Conservation (phyloP, 495 filamentous ascomycete species). For the Xylaria nigripes region DNA sequence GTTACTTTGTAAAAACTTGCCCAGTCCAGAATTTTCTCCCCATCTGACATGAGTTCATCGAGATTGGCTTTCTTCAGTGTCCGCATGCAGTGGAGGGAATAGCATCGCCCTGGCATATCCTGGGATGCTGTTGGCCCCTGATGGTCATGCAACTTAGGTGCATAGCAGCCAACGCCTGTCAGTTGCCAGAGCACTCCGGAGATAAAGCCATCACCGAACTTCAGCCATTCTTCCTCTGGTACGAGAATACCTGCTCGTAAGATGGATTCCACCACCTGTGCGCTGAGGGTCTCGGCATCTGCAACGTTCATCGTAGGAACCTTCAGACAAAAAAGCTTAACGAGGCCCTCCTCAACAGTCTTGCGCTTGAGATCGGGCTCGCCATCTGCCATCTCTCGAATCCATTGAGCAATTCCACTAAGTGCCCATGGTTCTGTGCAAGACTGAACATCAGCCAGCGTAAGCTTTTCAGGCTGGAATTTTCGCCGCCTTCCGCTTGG, state of each 20-base stretch:
- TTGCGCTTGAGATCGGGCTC: slow-evolving; percentile 72
- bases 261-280: slow-evolving; percentile 75
- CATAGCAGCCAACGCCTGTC: slow-evolving; percentile 88
- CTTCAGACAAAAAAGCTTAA: slow-evolving; percentile 88
- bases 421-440: slow-evolving; percentile 91
- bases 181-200: slow-evolving; percentile 89
- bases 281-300: slow-evolving; percentile 82
- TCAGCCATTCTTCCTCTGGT: slow-evolving; percentile 96
- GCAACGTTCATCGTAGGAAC: slow-evolving; percentile 98
- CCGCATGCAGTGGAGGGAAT: slow-evolving; percentile 86
- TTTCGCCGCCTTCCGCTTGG: slow-evolving; percentile 63
- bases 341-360: slow-evolving; percentile 74
- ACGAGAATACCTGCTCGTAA: slow-evolving; percentile 67
- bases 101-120: slow-evolving; percentile 66
- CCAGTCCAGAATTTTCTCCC: slow-evolving; percentile 75
- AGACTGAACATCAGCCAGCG: slow-evolving; percentile 71
- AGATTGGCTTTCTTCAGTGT: slow-evolving; percentile 93
- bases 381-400: slow-evolving; percentile 80
- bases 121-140: slow-evolving; percentile 38
- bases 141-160: slow-evolving; percentile 68
- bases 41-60: slow-evolving; percentile 56
- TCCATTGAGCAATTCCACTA: slow-evolving; percentile 78
- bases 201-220: slow-evolving; percentile 66
- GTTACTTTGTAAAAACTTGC: slow-evolving; percentile 81
- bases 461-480: slow-evolving; percentile 83